Base-by-base conservation (phyloP, 495 filamentous ascomycete species). In the Bryoglossum gracile region DNA sequence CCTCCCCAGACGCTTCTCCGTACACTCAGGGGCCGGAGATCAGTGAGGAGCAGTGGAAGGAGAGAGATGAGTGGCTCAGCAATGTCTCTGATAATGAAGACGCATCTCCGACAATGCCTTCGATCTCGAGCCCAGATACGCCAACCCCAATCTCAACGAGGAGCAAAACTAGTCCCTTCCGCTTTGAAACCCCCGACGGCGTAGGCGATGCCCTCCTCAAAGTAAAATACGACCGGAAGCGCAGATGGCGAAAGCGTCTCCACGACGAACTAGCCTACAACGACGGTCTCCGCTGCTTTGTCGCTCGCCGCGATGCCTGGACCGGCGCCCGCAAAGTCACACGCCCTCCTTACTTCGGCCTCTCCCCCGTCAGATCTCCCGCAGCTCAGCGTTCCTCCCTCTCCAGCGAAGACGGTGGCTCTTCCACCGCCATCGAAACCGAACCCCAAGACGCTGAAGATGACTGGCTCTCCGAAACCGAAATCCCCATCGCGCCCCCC, bases 231-330 rank as follows among this genome's bases (percentile, higher is more conserved):
- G 70, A 76, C 46, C 71, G 77, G 30, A 78, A 82, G 36, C 70
- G 74, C 44, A 77, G 79, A 50, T 70, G 85, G 53, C 70, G 76
- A 53, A 73, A 68, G 8, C 64, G 66, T 25, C 61, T 85, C 44
- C 74, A 84, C 43, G 83, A 84, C 26, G 91, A 97, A 60, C 78
- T 86, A 74, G 60, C 64, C 14, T 94, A 86, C 86, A 97, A 96
- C 53, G 69, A 78, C 17, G 92, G 92, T 0, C 61, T 98, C 33
- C 72, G 78, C 37, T 82, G 80, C 54, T 98, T 84, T 68, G 71
- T 80, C 37, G 77, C 77, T 26, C 70, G 87, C 42, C 76, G 92
- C 33, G 79, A 96, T 67, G 83, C 78, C 13, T 98, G 92, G 92
- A 85, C 88, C 9, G 83, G 84, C n/a, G 92, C 89, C 2, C 33